A percentile compares a stretch with the other conserved stretches of the same genome.
Evolutionary conservation across 164 flowering plant species (phyloP).

Genomic region (Magnolia kwangsiensis): DNA sequence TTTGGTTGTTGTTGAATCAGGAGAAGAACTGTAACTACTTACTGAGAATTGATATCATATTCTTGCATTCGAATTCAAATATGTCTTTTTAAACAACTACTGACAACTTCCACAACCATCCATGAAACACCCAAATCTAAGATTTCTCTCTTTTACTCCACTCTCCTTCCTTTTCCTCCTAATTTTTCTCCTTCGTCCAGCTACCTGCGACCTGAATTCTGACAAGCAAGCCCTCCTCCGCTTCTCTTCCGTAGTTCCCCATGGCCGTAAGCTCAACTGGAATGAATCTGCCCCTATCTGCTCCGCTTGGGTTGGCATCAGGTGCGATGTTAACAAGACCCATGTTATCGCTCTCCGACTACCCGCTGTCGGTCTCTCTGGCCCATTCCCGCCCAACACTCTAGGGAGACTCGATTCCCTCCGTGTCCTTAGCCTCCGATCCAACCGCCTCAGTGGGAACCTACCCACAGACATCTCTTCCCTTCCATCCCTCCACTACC

Average conservation of each 20-base stretch:
- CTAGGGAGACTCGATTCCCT: constrained; percentile 56
- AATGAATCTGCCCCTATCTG: constrained; percentile 36
- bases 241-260: constrained; percentile 49
- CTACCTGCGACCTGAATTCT: constrained; percentile 41
- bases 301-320: constrained; percentile 57
- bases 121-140: constrained; percentile 28
- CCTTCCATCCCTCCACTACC: constrained; percentile 56
- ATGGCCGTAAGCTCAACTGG: constrained; percentile 61
- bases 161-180: constrained; percentile 7
- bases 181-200: constrained; percentile 20
- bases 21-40: constrained; percentile 5
- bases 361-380: constrained; percentile 54
- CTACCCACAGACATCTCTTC: constrained; percentile 69
- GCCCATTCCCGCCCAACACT: constrained; percentile 49
- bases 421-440: constrained; percentile 63
- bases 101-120: neutral
- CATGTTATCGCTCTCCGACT: constrained; percentile 44
- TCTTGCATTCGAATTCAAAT: constrained; percentile 6
- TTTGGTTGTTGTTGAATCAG: constrained; percentile 8
- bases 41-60: neutral
- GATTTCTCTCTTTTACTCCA: constrained; percentile 1
- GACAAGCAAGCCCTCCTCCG: constrained; percentile 59
- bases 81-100: neutral
- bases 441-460: constrained; percentile 55
- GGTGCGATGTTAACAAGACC: constrained; percentile 31